Base-by-base conservation (phyloP, 2,329 filamentous ascomycete species). In the Penicillium freii region DNA sequence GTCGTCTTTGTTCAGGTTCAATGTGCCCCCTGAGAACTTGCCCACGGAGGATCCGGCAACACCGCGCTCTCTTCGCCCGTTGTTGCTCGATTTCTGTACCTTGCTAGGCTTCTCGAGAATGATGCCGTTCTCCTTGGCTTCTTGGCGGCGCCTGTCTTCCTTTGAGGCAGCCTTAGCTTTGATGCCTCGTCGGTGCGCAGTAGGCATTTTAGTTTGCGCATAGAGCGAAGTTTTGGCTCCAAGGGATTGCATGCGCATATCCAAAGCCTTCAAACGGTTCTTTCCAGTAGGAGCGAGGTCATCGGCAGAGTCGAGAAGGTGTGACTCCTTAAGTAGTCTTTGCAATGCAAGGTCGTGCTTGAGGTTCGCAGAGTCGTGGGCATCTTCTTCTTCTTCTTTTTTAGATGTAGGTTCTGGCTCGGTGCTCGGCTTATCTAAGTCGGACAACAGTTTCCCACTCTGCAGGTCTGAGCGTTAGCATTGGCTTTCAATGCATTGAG, bases 301-400 rank as follows among this genome's bases (percentile, higher is more conserved):
- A 29, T 79, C 78, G 15, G 82, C 79, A 0, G 83, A 78, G 47
- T 86, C 83, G 56, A 97, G 86, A 59, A 97, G 87, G 75, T 96
- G 92, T 0, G 92, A 97, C 80, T 99, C 94, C 65, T 88, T 84
- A 57, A 99, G 85, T 40, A 99, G 86, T 46, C 92, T 88, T 73
- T 97, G 93, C 15, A 99, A 86, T 39, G 91, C 92, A 53, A 96
- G 86, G 73, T 97, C 94, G 74, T 97, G 92, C 72, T 92, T 92
- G 19, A 97, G 82, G 60, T 96, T 89, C 11, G 78, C 74, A 25
- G 80, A 74, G 70, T 88, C 86, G 19, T 81, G 81, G 51, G 82
- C 82, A 69, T 88, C 84, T 69, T 88, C 76, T 58, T 81, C 75
- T 31, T 80, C 71, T 62, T 72, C 75, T 19, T 70, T 63, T 36